These are phyloP conservation scores for Nissolia schottii DNA, from an alignment of 306 rosid genomes.

Conservation along the genomic window DNA sequence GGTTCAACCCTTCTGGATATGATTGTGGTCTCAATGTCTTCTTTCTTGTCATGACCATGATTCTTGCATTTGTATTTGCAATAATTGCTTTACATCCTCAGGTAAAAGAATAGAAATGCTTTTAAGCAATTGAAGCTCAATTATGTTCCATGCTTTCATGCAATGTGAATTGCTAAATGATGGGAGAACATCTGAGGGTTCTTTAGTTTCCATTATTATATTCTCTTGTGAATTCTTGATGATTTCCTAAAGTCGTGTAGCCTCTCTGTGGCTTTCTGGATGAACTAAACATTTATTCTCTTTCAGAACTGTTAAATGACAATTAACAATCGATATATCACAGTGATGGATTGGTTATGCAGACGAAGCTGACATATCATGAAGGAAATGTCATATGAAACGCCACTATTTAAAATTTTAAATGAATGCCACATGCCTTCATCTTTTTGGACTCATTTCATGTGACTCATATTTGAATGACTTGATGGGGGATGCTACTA, in stretches of 20 bases:
- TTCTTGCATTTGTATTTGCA: constrained; percentile 69
- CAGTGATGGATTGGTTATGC: neutral
- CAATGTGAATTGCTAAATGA: constrained; percentile 19
- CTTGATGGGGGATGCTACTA: neutral
- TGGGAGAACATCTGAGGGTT: constrained; percentile 7
- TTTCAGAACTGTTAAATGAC: neutral
- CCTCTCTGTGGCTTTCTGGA: neutral
- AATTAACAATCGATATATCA: neutral
- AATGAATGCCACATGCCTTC: neutral
- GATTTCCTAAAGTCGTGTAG: neutral
- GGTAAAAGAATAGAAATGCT: constrained; percentile 44
- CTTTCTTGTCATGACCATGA: constrained; percentile 87
- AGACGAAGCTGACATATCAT: neutral
- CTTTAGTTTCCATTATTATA: neutral
- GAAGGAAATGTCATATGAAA: neutral
- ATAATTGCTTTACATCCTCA: constrained; percentile 73
- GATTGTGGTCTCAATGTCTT: constrained; percentile 91
- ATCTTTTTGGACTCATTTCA: neutral
- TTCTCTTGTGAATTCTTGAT: neutral
- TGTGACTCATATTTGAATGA: neutral
- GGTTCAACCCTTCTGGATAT: constrained; percentile 93
- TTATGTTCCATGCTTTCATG: neutral
- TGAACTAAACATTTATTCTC: neutral
- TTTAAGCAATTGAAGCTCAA: constrained; percentile 1
- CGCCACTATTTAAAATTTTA: neutral